phyloP scores from a whole-genome alignment of 345 rosid species.

The Eucalyptus curtisii region DNA sequence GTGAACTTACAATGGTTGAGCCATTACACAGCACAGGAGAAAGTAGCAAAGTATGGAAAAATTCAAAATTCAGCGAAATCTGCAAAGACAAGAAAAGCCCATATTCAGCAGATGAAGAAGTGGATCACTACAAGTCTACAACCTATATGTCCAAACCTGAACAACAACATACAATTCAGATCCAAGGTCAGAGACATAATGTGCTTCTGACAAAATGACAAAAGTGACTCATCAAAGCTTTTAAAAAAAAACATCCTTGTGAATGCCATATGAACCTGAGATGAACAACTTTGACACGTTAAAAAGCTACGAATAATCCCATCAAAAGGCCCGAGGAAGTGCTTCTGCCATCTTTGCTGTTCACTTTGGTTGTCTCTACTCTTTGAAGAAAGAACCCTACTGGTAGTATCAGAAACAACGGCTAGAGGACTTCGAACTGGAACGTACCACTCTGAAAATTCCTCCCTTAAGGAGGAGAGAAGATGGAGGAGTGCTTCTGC shows the following conservation, averaged over 20 bases:
- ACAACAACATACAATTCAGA: neutral
- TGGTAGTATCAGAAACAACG: constrained; percentile 21
- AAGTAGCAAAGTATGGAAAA: constrained; percentile 72
- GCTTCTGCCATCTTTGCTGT: constrained; percentile 67
- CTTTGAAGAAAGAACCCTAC: constrained; percentile 35
- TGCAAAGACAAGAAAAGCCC: constrained; percentile 14
- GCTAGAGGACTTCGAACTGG: constrained; percentile 31
- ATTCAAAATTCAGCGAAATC: constrained; percentile 82
- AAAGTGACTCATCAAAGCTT: neutral
- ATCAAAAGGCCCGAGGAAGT: constrained; percentile 82
- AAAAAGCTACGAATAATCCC: constrained; percentile 66
- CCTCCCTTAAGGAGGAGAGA: constrained; percentile 63
- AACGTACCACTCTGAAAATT: constrained; percentile 42
- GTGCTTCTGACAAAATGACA: neutral
- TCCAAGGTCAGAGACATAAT: neutral
- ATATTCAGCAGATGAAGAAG: neutral
- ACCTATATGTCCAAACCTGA: neutral
- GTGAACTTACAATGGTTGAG: constrained; percentile 63
- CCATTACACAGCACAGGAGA: constrained; percentile 36
- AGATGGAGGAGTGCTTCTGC: constrained; percentile 88
- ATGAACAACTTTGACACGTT: constrained; percentile 62
- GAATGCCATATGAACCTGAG: constrained; percentile 40
- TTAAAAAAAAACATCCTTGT: neutral
- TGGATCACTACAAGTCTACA: neutral
- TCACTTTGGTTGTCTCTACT: constrained; percentile 22